Percentiles rank a stretch among this genome's conserved stretches.
Evolutionary conservation across 75 land plant genomes (phyloP).

Genomic region (Chamaecyparis obtusa): DNA sequence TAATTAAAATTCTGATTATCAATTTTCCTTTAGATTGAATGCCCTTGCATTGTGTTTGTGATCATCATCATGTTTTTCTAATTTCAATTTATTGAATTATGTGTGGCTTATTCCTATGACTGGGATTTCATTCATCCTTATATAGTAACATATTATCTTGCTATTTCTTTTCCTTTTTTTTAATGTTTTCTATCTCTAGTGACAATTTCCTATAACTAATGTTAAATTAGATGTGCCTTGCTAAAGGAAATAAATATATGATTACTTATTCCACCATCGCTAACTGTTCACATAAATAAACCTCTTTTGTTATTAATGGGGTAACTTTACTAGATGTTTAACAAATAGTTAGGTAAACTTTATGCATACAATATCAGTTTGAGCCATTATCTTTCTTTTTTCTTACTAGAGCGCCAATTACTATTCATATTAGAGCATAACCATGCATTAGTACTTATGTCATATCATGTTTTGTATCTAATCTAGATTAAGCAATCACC

Average conservation of each 20-base stretch:
- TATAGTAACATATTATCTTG: neutral
- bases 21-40: too few relatives aligned
- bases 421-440: too few relatives aligned
- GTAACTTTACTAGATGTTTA: neutral
- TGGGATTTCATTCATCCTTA: neutral
- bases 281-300: neutral
- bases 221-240: neutral
- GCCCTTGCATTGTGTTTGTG: neutral
- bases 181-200: neutral
- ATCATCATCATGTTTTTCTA: neutral
- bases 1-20: too few relatives aligned
- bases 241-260: neutral
- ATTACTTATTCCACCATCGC: neutral
- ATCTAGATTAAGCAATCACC: neutral
- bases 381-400: too few relatives aligned
- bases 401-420: too few relatives aligned
- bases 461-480: neutral
- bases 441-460: too few relatives aligned
- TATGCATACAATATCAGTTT: too few relatives aligned
- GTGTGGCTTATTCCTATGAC: neutral
- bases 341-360: too few relatives aligned
- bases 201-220: neutral
- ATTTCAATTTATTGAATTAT: neutral
- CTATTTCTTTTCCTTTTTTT: neutral
- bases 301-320: neutral